phyloP scores from a whole-genome alignment of 2,329 filamentous ascomycete species.

The Fusarium duplospermum region DNA sequence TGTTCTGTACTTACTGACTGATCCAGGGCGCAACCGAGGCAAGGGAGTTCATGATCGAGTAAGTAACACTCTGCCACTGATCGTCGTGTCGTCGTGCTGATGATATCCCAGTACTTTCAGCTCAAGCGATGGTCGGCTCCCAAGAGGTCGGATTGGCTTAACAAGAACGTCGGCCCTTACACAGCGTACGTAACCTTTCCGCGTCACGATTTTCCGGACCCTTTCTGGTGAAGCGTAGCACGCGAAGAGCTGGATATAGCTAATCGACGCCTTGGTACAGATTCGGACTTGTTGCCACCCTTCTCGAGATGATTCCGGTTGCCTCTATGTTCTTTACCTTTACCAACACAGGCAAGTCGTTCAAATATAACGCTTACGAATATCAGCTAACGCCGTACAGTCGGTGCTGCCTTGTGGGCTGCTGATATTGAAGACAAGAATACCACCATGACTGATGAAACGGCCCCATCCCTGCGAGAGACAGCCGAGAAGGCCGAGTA shows the following conservation, averaged over 20 bases:
- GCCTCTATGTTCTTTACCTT: slow-evolving; percentile 87
- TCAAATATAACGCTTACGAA: not conserved
- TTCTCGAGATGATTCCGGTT: slow-evolving; percentile 87
- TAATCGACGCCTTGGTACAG: slow-evolving; percentile 57
- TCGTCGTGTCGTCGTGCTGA: slow-evolving; percentile 4
- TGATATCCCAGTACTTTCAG: slow-evolving; percentile 80
- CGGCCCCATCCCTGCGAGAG: slow-evolving; percentile 63
- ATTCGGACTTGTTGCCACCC: slow-evolving; percentile 78
- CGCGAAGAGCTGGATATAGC: slow-evolving; percentile 2
- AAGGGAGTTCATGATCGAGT: slow-evolving; percentile 65
- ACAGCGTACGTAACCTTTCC: slow-evolving; percentile 72
- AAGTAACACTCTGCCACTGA: slow-evolving; percentile 44
- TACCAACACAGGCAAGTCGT: slow-evolving; percentile 77
- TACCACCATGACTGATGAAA: slow-evolving; percentile 61
- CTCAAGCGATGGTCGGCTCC: slow-evolving; percentile 82
- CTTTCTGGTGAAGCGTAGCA: slow-evolving; percentile 9
- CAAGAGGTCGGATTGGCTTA: slow-evolving; percentile 76
- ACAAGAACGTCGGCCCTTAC: slow-evolving; percentile 79
- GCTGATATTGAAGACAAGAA: slow-evolving; percentile 79
- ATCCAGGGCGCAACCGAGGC: slow-evolving; percentile 60
- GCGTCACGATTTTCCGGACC: not conserved
- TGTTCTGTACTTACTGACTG: slow-evolving; percentile 10
- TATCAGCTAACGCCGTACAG: slow-evolving; percentile 53
- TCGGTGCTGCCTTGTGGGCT: slow-evolving; percentile 94
- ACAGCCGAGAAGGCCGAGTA: slow-evolving; percentile 62